Conservation (phyloP, 2,329 filamentous ascomycete species). For the Calonectria fujianensis region DNA sequence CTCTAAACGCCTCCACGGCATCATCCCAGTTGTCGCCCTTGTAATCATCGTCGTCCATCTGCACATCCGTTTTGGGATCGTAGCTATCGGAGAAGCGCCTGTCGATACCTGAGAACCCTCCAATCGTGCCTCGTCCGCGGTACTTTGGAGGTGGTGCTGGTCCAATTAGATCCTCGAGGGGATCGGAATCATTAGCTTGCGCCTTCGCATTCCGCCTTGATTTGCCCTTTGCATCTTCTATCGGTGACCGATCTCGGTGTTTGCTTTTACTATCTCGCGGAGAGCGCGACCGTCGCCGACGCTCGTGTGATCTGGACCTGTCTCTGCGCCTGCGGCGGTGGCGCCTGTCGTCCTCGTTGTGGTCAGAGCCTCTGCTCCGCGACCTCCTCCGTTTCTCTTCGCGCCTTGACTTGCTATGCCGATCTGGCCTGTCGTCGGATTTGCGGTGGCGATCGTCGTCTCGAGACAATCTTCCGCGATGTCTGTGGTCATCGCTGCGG, state of each 20-base stretch:
- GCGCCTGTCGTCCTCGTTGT: constrained; percentile 42
- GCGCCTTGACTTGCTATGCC: constrained; percentile 40
- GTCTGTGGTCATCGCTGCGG: constrained; percentile 45
- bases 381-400: constrained; percentile 48
- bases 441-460: constrained; percentile 46
- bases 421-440: constrained; percentile 43
- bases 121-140: constrained; percentile 82
- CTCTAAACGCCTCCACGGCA: constrained; percentile 84
- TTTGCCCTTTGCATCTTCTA: constrained; percentile 42
- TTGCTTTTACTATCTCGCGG: constrained; percentile 55
- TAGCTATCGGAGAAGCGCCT: constrained; percentile 83
- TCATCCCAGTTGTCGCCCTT: constrained; percentile 84
- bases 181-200: constrained; percentile 73
- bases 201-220: constrained; percentile 38
- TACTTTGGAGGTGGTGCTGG: constrained; percentile 75
- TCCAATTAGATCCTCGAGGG: constrained; percentile 85
- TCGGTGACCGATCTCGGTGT: constrained; percentile 59
- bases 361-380: constrained; percentile 40
- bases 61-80: constrained; percentile 74
- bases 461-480: constrained; percentile 53
- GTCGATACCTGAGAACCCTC: constrained; percentile 82
- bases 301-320: constrained; percentile 54
- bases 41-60: constrained; percentile 64
- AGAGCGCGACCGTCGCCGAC: constrained; percentile 57
- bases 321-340: constrained; percentile 47